Evolutionary conservation across 768 basidiomycete species (phyloP).

Genomic region (Flagelloscypha sp.): DNA sequence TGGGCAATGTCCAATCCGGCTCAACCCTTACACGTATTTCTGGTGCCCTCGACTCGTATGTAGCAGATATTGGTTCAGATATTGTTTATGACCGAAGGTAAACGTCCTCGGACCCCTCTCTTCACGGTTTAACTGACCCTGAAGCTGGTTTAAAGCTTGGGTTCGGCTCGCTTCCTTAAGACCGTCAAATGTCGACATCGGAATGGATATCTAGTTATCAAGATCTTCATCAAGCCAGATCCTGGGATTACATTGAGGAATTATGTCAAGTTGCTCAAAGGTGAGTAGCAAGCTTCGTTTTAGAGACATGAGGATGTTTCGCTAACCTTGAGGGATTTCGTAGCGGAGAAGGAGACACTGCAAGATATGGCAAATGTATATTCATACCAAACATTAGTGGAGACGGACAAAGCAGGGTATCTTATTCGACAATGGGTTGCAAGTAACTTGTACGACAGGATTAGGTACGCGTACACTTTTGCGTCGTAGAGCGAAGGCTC

Average conservation of each 20-base stretch:
- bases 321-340: slow-evolving; percentile 2
- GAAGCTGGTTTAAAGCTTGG: slow-evolving; percentile 36
- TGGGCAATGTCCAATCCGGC: slow-evolving; percentile 77
- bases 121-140: slow-evolving; percentile 1
- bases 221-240: slow-evolving; percentile 94
- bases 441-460: slow-evolving; percentile 92
- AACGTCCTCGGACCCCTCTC: slow-evolving; percentile 9
- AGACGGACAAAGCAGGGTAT: slow-evolving; percentile 95
- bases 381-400: slow-evolving; percentile 81
- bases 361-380: slow-evolving; percentile 83
- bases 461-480: slow-evolving; percentile 57
- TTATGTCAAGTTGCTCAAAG: slow-evolving; percentile 71
- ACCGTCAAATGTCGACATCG: slow-evolving; percentile 83
- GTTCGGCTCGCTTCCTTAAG: slow-evolving; percentile 69
- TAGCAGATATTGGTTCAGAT: slow-evolving; percentile 81
- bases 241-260: slow-evolving; percentile 69
- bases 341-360: slow-evolving; percentile 82
- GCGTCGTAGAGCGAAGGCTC: background rate
- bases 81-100: slow-evolving; percentile 90
- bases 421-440: slow-evolving; percentile 92
- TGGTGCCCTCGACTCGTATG: slow-evolving; percentile 83
- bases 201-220: slow-evolving; percentile 79
- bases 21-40: slow-evolving; percentile 63
- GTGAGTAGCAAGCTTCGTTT: slow-evolving; percentile 29
- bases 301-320: slow-evolving; percentile 2